Conservation (phyloP, 495 filamentous ascomycete genomes). For the Trichoderma orchidacearum region DNA sequence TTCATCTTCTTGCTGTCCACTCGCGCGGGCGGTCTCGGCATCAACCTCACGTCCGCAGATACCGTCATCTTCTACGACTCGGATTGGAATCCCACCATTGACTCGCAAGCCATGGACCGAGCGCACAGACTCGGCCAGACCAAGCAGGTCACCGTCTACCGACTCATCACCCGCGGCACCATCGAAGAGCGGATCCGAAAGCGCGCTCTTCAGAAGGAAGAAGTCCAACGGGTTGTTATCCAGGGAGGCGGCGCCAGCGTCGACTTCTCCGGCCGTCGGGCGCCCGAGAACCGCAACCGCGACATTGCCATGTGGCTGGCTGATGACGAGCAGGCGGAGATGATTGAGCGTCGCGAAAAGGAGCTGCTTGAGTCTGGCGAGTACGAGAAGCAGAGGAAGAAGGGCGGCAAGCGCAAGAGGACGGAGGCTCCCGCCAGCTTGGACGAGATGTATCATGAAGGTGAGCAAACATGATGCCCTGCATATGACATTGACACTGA, state of each 20-base stretch:
- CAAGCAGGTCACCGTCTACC: conserved; percentile 90
- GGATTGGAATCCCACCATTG: conserved; percentile 98
- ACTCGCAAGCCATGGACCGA: conserved; percentile 97
- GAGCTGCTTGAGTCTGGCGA: conserved; percentile 54
- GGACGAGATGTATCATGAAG: conserved; percentile 98
- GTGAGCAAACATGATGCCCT: conserved; percentile 35
- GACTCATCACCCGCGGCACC: conserved; percentile 90
- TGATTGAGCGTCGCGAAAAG: conserved; percentile 79
- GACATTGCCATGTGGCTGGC: conserved; percentile 96
- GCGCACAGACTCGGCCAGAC: conserved; percentile 97
- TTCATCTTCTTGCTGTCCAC: conserved; percentile 95
- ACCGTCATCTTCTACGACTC: conserved; percentile 99
- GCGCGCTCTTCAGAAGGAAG: conserved; percentile 95
- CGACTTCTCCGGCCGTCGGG: conserved; percentile 82
- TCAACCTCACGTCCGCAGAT: conserved; percentile 83
- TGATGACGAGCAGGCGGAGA: conserved; percentile 84
- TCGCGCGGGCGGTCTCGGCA: conserved; percentile 91
- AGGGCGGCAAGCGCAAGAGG: conserved; percentile 34
- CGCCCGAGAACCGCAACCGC: conserved; percentile 76
- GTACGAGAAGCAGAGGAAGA: conserved; percentile 56
- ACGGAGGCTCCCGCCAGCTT: conserved; percentile 48
- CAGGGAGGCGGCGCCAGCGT: conserved; percentile 70
- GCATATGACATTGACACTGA: conserved; percentile 8
- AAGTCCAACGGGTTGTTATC: conserved; percentile 97
- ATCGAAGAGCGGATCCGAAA: conserved; percentile 98